Base-by-base conservation (phyloP, 208 protist species). In the Trypanosomatidae sp. region DNA sequence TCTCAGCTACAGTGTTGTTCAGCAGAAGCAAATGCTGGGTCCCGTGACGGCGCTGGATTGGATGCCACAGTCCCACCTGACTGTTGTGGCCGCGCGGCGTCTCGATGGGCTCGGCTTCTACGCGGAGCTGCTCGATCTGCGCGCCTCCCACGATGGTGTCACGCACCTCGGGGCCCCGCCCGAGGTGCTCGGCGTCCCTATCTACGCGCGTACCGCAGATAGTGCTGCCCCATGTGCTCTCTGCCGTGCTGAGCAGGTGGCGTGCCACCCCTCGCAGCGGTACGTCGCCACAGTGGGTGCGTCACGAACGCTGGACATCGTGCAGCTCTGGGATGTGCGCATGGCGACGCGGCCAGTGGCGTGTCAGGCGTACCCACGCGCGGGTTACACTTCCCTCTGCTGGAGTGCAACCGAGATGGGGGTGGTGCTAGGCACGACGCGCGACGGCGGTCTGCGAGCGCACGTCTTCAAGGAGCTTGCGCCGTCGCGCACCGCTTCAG, bases 251-350 rank as follows among this genome's bases (percentile, higher is more conserved):
- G 87, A 94, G 62, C 30, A 77, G 46, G 62, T 94, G n/a, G 82
- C 87, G n/a, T 92, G 90, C 65, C 81, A 91, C 69, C 78, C 80
- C 1, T 82, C 85, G 30, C 77, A 84, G 73, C 76, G 55, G 43
- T 92, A 89, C 66, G 84, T 94, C 39, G 90, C 90, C 19, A 82
- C 80, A 22, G 85, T 77, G 19, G 90, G 85, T 19, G 81, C 72
- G 43, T 62, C 84, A 0, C 50, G 62, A 22, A 58, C 69, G 36
- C 62, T 69, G 8, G 90, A 90, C 66, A 76, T 94, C 9, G 78
- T 91, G 71, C 90, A 94, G 80, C 80, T 94, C 25, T 94, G 90
- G 90, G 90, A 94, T 69, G 55, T 94, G 22, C 87, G 90, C 71
- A 81, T 82, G 77, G 73, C 76, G 10, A 75, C 83, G 15, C 71